These are phyloP conservation scores for Epichloe bromicola DNA, from an alignment of 2,329 filamentous ascomycete species.

Conservation along the genomic window DNA sequence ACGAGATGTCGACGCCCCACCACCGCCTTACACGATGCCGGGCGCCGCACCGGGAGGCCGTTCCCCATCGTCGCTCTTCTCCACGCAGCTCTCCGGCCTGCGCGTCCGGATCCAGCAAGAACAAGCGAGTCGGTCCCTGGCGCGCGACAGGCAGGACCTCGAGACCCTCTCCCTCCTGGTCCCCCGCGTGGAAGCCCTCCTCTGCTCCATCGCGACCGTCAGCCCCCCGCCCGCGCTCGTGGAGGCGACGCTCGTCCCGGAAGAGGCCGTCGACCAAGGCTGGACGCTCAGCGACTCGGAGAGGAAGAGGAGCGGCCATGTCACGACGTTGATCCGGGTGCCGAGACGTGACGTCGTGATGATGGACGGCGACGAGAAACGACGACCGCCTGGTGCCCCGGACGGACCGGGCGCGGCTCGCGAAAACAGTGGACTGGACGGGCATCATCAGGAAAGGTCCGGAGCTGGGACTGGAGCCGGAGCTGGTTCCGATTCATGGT, in stretches of 20 bases:
- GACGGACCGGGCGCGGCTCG: not conserved
- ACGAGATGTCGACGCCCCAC: not conserved
- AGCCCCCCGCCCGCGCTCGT: slow-evolving; percentile 21
- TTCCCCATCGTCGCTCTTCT: slow-evolving; percentile 16
- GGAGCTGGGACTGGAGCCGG: no score
- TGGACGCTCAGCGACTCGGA: slow-evolving; percentile 24
- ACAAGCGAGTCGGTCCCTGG: slow-evolving; percentile 19
- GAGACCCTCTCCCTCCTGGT: slow-evolving; percentile 25
- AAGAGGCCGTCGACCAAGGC: slow-evolving; percentile 20
- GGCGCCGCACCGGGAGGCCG: not conserved
- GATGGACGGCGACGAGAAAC: no score
- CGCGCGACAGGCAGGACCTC: slow-evolving; percentile 25
- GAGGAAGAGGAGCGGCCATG: slow-evolving; percentile 16
- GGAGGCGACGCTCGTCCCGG: slow-evolving; percentile 32
- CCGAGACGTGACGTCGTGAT: not conserved
- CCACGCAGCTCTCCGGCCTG: slow-evolving; percentile 23
- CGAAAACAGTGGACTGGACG: not conserved
- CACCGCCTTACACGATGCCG: not conserved
- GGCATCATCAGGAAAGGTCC: not conserved
- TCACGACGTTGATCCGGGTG: slow-evolving; percentile 21
- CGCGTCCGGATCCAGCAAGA: slow-evolving; percentile 23
- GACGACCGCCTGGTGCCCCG: not conserved
- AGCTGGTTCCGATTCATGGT: slow-evolving; percentile 2
- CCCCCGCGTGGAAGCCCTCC: slow-evolving; percentile 28
- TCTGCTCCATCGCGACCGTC: slow-evolving; percentile 23